Conservation (phyloP, 257 asterid genomes). For the Apocynum venetum region DNA sequence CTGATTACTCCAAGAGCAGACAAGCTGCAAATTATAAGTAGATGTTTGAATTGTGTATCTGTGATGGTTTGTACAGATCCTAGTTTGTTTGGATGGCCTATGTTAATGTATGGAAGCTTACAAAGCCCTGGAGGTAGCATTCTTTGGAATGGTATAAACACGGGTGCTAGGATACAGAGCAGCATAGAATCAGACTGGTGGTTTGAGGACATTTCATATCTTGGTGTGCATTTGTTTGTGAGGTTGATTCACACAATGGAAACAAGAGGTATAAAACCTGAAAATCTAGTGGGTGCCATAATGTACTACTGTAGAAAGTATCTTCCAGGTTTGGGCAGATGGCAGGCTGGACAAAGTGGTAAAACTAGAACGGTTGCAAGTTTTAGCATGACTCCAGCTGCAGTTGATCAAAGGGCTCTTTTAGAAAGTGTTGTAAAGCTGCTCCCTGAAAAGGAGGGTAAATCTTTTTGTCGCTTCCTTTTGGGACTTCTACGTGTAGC, state of each 20-base stretch:
- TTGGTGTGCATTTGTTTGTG: constrained; percentile 66
- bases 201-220: constrained; percentile 86
- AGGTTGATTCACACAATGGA: constrained; percentile 64
- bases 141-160: constrained; percentile 91
- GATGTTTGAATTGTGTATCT: constrained; percentile 64
- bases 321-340: constrained; percentile 86
- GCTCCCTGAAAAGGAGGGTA: constrained; percentile 74
- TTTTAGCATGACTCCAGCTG: constrained; percentile 84
- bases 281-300: constrained; percentile 63
- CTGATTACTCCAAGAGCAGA: constrained; percentile 61
- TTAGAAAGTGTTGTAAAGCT: constrained; percentile 60
- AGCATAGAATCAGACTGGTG: constrained; percentile 84
- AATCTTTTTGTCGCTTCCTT: constrained; percentile 77
- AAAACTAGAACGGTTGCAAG: constrained; percentile 61
- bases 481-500: constrained; percentile 81
- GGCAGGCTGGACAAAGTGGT: constrained; percentile 71
- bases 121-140: constrained; percentile 99
- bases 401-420: constrained; percentile 66
- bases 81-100: constrained; percentile 94
- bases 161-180: constrained; percentile 83
- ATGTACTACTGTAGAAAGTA: constrained; percentile 78
- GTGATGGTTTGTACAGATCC: constrained; percentile 93
- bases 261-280: constrained; percentile 66
- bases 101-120: constrained; percentile 90
- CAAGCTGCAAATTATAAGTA: constrained; percentile 59